Base-by-base conservation (phyloP, 1,284 basidiomycete genomes). In the Vanrija sp. region DNA sequence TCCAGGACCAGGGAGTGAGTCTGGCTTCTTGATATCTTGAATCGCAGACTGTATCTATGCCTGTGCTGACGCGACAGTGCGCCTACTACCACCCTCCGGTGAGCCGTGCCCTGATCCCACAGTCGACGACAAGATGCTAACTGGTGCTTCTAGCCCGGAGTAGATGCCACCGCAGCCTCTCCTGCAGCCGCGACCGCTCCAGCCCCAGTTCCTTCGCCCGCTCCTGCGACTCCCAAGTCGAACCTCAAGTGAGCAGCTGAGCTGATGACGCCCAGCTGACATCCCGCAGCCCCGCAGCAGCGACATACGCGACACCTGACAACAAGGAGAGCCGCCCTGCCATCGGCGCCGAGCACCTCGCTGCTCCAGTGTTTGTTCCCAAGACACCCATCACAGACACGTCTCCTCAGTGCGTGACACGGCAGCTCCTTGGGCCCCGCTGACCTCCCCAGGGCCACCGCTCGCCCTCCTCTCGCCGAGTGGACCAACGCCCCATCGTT, bases 311-410 rank as follows among this genome's bases (percentile, higher is more conserved):
- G 1, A 55, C 53, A 0, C 57, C 57, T 15, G 57, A 59, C 80
- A 86, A 55, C 84, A 89, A 53, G 41, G 63, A 62, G 24, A 10
- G 49, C 15, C 49, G 47, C 14, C 41, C 50, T 15, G 12, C 46
- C 3, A 19, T 47, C 12, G 59, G 58, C 18, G 66, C 45, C 15
- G 68, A 62, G 55, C 63, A 70, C 46, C 62, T 72, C 7, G 52
- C 68, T 66, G 89, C 89, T 0, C 89, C 89, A 37, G 85, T 91
- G 41, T 93, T 93, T 61, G 84, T 93, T 20, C 89, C 89, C 35
- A 90, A 88, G 72, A 76, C 80, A 15, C 68, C 78, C 12, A 56
- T 72, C 24, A 66, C 68, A 31, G 57, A 60, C 36, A 39, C 53
- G 24, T 52, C 58, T 35, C 53, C 59, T 46, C 49, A 31, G 54